Base-by-base conservation (phyloP, 2,329 filamentous ascomycete genomes). In the Cordyceps fumosorosea region DNA sequence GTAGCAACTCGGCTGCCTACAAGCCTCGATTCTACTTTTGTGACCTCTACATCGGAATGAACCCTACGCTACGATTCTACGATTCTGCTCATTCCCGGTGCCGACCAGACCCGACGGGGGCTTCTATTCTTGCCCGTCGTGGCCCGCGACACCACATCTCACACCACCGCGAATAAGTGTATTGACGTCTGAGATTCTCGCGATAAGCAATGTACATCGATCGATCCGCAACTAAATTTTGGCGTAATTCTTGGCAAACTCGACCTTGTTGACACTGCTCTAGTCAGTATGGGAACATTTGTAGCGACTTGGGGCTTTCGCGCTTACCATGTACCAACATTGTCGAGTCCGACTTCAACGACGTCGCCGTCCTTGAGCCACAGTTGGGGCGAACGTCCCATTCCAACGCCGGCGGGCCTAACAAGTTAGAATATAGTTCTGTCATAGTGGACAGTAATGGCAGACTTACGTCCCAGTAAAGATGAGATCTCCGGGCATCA, bases 301-400 rank as follows among this genome's bases (percentile, higher is more conserved):
- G 45, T 45, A 12, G 42, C 26, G 16, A 18, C 34, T 40, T 7
- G 37, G 7, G 6, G 29, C 10, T 20, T 3, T 18, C 14, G 8
- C n/a, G 29, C 71, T 64, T 64, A 73, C 71, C 81, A 86, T 16
- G 80, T 81, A 26, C 89, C 88, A 7, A 91, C 84, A 1, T 80
- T 78, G 67, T 90, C 86, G 1, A 91, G 77, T 7, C 79, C 80
- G 56, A 91, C 88, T 70, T 90, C 85, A 22, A 90, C 86, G 24
- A 85, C 74, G 71, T 91, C 89, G 5, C 87, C 86, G 70, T 91
- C 81, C 72, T 87, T 85, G 62, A 91, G 75, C 86, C 87, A 90
- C 11, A 89, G 67, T 62, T 81, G 83, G 3, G 88, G 87, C 62
- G 81, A 86, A 56, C 83, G 80, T 16, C 87, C 88, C 83, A 89